Conservation (phyloP, 108 stramenopile species). For the Discostella stelligeroides region DNA sequence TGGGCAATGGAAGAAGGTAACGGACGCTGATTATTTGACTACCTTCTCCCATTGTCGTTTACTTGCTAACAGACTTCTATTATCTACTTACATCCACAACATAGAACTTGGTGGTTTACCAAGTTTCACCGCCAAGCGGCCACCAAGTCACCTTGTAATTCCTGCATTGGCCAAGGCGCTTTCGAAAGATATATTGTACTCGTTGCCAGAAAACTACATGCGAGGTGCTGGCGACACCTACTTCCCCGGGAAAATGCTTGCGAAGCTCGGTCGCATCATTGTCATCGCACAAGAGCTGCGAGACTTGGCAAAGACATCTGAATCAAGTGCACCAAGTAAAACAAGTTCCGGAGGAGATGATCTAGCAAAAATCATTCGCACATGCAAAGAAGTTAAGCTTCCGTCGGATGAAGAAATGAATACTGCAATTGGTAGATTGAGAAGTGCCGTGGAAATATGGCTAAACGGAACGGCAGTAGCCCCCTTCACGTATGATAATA, state of each 20-base stretch:
- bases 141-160: conserved; percentile 50
- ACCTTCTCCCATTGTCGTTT: background rate
- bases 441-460: conserved; percentile 81
- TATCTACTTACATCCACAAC: background rate
- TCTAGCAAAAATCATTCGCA: conserved; percentile 32
- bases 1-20: conserved; percentile 44
- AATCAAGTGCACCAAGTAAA: conserved; percentile 12
- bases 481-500: conserved; percentile 84
- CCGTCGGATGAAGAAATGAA: conserved; percentile 55
- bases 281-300: conserved; percentile 80
- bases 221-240: conserved; percentile 94
- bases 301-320: conserved; percentile 49
- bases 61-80: background rate
- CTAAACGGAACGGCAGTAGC: conserved; percentile 87
- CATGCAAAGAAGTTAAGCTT: conserved; percentile 53
- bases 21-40: background rate
- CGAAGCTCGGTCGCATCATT: conserved; percentile 86
- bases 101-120: conserved; percentile 50
- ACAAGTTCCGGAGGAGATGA: conserved; percentile 22
- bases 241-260: conserved; percentile 92
- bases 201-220: conserved; percentile 75
- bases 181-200: conserved; percentile 58
- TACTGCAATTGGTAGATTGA: conserved; percentile 57
- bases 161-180: conserved; percentile 54
- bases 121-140: conserved; percentile 66